Evolutionary conservation across 495 filamentous ascomycete genomes (phyloP), one percentile per base, ranked within the genome.

Genomic region (Xylaria telfairii): DNA sequence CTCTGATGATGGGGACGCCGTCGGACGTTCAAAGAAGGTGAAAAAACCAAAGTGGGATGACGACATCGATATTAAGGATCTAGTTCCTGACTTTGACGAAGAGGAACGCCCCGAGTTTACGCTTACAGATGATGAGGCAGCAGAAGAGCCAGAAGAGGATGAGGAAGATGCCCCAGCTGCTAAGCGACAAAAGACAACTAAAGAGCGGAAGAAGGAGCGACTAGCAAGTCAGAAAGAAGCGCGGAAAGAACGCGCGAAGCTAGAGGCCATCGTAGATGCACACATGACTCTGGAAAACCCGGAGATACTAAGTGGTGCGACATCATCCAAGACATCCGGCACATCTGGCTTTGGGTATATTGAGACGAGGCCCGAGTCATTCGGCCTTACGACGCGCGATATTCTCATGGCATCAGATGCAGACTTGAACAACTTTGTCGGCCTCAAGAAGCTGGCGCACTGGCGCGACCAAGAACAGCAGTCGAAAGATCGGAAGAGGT

Each of bases 21-120:
- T 24, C 13, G 74, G 71, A 34, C 57, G 60, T 30, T 71, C 72
- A 30, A 77, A 71, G 65, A 88, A 88, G 69, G 81, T 88, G 21
- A 96, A 93, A 85, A 99, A 99, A 85, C 96, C 96, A 24, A 92
- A 90, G 67, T 99, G 94, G 93, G 92, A 97, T 69, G 93, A 97
- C 73, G 96, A 99, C 75, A 97, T 98, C 75, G 94, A 97, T 75
- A 98, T 98, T 82, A 92, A 90, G 34, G 95, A 99, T 78, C 81
- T 99, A 37, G 81, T 97, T 47, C 94, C 94, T 2, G 93, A 96
- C 69, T 98, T 96, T 75, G 88, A 92, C 17, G 90, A 90, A 39
- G 80, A 78, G 26, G 78, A 82, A 12, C 85, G 84, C 15, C 88
- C 90, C 28, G 76, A 80, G 0, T 79, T 91, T 57, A 82, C 83